These are phyloP conservation scores for Lentinula guzmanii DNA, from an alignment of 768 basidiomycete genomes.

Conservation along the genomic window DNA sequence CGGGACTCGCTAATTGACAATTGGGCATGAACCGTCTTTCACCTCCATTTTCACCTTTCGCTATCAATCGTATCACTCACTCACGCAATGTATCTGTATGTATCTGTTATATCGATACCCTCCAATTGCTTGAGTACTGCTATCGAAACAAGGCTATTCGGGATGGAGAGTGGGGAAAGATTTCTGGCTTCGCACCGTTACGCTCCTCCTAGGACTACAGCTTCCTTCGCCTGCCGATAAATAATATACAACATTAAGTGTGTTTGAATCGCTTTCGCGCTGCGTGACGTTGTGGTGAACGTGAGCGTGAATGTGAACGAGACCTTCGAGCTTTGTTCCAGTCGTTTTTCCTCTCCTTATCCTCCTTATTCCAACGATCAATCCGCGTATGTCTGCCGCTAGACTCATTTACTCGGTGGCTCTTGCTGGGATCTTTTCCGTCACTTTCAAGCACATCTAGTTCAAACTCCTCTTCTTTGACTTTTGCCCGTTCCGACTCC, in stretches of 20 bases:
- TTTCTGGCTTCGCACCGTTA: too few relatives aligned
- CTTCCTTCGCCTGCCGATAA: too few relatives aligned
- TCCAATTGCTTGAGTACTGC: background rate
- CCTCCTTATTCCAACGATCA: constrained; percentile 2
- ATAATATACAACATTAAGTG: background rate
- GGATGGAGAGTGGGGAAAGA: too few relatives aligned
- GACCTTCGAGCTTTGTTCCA: background rate
- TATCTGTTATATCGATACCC: background rate
- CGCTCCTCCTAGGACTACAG: too few relatives aligned
- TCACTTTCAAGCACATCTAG: background rate
- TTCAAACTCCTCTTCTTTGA: background rate
- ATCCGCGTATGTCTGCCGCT: background rate
- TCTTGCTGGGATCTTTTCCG: background rate
- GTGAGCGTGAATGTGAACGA: background rate
- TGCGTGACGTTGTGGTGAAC: background rate
- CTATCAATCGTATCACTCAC: background rate
- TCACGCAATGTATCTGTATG: background rate
- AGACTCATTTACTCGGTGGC: background rate
- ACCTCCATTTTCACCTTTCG: too few relatives aligned
- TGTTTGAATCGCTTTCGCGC: background rate
- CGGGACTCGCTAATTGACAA: constrained; percentile 87
- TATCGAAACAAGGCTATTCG: too few relatives aligned
- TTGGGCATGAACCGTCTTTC: constrained; percentile 57
- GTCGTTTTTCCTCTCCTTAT: background rate
- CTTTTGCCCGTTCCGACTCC: background rate